Conservation (phyloP, 1,139 yeast genomes). For the Lodderomyces metapsilosis region DNA sequence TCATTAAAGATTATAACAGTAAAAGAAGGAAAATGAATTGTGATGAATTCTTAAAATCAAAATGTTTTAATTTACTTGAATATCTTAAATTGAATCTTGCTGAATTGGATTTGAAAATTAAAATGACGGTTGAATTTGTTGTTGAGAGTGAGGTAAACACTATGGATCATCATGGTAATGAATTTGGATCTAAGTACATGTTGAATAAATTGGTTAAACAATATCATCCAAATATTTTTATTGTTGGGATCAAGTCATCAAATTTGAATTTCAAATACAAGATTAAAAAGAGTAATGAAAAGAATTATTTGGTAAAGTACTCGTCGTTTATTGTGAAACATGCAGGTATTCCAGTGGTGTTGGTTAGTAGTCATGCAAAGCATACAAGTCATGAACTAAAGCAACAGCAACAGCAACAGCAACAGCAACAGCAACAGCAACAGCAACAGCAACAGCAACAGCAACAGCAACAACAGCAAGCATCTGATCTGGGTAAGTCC, state of each 20-base stretch:
- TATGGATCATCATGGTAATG: background rate
- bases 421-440: too few species aligned
- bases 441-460: too few species aligned
- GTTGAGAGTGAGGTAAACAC: constrained; percentile 21
- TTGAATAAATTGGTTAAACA: constrained; percentile 37
- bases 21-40: constrained; percentile 14
- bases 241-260: constrained; percentile 40
- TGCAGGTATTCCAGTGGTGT: constrained; percentile 40
- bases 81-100: constrained; percentile 29
- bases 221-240: constrained; percentile 41
- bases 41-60: constrained; percentile 34
- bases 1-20: constrained; percentile 19
- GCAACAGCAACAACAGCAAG: constrained; percentile 1
- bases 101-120: constrained; percentile 31
- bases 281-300: constrained; percentile 21
- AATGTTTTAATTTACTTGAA: constrained; percentile 39
- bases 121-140: constrained; percentile 56
- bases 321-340: constrained; percentile 42
- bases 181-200: constrained; percentile 34
- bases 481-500: background rate
- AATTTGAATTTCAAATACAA: constrained; percentile 46
- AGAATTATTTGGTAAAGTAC: constrained; percentile 33
- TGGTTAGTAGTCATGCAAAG: constrained; percentile 27
- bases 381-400: background rate
- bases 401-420: constrained; percentile 17